A percentile compares a stretch with the other conserved stretches of the same genome.
phyloP scores from a whole-genome alignment of 2,329 filamentous ascomycete genomes.

The Lachnellula subtilissima region DNA sequence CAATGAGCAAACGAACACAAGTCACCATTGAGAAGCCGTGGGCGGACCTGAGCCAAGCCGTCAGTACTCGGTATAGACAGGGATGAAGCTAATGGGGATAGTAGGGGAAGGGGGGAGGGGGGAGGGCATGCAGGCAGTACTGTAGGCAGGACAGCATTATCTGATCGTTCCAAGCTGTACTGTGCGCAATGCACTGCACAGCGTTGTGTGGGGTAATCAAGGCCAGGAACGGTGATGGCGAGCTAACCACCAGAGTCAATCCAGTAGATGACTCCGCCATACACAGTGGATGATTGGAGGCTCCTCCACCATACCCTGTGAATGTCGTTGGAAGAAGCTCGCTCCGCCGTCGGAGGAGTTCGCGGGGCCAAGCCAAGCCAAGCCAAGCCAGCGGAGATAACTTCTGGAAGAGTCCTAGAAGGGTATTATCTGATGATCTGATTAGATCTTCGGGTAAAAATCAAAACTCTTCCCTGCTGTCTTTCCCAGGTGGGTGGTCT shows the following conservation, averaged over 20 bases:
- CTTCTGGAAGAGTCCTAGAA: neutral
- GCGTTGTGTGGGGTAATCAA: too few species aligned
- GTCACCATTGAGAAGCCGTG: neutral
- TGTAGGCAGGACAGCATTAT: too few species aligned
- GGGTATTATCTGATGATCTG: slow-evolving; percentile 50
- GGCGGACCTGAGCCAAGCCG: neutral
- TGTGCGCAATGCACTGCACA: too few species aligned
- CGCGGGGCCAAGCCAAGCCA: slow-evolving; percentile 27
- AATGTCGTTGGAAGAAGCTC: neutral
- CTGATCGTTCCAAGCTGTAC: too few species aligned
- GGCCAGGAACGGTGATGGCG: too few species aligned
- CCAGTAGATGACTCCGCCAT: neutral
- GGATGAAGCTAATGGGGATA: too few species aligned
- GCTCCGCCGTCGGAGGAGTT: slow-evolving; percentile 1
- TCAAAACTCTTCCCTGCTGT: slow-evolving; percentile 19
- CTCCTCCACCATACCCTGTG: too few species aligned
- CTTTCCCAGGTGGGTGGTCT: too few species aligned
- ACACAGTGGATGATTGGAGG: too few species aligned
- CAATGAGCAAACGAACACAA: neutral
- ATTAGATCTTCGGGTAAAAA: slow-evolving; percentile 39
- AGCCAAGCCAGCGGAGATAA: slow-evolving; percentile 30
- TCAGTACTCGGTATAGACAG: neutral
- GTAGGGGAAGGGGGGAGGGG: too few species aligned
- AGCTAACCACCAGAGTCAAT: neutral
- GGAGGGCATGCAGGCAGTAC: too few species aligned